Conservation (phyloP, 1,139 yeast genomes). For the Geotrichum bryndzae region DNA sequence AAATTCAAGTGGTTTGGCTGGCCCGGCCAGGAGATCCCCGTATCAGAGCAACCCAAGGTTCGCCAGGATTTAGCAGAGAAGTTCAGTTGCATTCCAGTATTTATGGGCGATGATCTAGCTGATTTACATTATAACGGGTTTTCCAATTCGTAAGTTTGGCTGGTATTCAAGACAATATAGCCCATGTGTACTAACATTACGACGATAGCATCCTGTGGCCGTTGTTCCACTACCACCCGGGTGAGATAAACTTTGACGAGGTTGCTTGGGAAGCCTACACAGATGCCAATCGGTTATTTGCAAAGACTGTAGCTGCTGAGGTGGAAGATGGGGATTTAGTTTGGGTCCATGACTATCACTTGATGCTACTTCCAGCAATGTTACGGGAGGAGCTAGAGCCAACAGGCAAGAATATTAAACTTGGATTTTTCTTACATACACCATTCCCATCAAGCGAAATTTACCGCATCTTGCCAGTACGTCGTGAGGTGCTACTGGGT, state of each 20-base stretch:
- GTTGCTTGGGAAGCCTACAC: slow-evolving; percentile 97
- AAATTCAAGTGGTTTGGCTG: slow-evolving; percentile 98
- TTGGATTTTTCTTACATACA: slow-evolving; percentile 94
- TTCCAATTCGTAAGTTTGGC: slow-evolving; percentile 48
- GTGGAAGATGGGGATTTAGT: slow-evolving; percentile 81
- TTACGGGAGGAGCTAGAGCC: slow-evolving; percentile 57
- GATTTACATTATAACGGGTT: slow-evolving; percentile 97
- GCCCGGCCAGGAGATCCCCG: slow-evolving; percentile 89
- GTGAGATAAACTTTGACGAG: slow-evolving; percentile 97
- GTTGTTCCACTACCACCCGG: slow-evolving; percentile 95
- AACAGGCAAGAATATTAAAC: slow-evolving; percentile 50
- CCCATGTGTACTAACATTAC: neutral
- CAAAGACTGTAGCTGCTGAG: slow-evolving; percentile 62
- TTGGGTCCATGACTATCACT: slow-evolving; percentile 97
- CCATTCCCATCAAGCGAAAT: slow-evolving; percentile 98
- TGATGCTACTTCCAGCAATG: slow-evolving; percentile 92
- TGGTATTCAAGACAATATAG: neutral
- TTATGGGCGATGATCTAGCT: slow-evolving; percentile 79
- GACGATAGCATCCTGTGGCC: slow-evolving; percentile 82
- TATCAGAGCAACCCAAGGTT: slow-evolving; percentile 62
- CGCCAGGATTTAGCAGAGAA: slow-evolving; percentile 63
- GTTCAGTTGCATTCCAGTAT: slow-evolving; percentile 88
- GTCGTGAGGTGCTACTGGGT: slow-evolving; percentile 87
- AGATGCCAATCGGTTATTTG: slow-evolving; percentile 84
- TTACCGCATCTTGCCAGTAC: slow-evolving; percentile 88